phyloP scores from a whole-genome alignment of 2,329 filamentous ascomycete species.

The Nemania sp. region DNA sequence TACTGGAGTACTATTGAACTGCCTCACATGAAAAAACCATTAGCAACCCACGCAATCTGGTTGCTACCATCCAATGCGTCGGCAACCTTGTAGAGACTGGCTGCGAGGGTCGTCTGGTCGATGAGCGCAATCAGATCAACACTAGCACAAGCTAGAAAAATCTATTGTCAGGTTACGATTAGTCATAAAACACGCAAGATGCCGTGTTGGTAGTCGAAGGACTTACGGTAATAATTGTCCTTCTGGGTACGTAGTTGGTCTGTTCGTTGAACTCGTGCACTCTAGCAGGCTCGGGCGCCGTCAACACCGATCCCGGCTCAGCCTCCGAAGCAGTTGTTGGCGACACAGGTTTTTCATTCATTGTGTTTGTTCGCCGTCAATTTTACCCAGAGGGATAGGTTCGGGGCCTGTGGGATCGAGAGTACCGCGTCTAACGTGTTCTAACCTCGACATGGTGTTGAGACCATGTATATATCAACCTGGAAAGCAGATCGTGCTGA shows the following conservation, averaged over 20 bases:
- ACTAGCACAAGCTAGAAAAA: slow-evolving; percentile 60
- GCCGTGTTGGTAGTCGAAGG: background rate
- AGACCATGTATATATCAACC: too few relatives aligned
- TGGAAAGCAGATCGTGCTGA: too few relatives aligned
- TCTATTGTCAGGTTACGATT: slow-evolving; percentile 42
- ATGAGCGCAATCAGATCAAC: slow-evolving; percentile 60
- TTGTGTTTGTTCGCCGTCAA: too few relatives aligned
- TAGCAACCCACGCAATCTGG: slow-evolving; percentile 59
- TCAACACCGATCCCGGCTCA: background rate
- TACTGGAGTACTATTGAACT: background rate
- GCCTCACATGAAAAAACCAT: slow-evolving; percentile 58
- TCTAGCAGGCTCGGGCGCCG: slow-evolving; percentile 1
- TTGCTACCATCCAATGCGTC: slow-evolving; percentile 53
- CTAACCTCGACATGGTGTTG: too few relatives aligned
- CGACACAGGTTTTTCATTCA: background rate
- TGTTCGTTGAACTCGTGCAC: slow-evolving; percentile 55
- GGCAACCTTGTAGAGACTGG: slow-evolving; percentile 59
- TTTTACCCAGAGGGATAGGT: too few relatives aligned
- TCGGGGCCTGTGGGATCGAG: too few relatives aligned
- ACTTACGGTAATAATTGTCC: slow-evolving; percentile 55
- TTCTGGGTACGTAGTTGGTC: slow-evolving; percentile 58
- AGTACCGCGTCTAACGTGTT: too few relatives aligned
- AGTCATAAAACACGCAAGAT: background rate
- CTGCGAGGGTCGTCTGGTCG: slow-evolving; percentile 61
- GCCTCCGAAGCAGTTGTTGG: background rate